phyloP scores from a whole-genome alignment of 257 asterid genomes.

The Mentha longifolia region DNA sequence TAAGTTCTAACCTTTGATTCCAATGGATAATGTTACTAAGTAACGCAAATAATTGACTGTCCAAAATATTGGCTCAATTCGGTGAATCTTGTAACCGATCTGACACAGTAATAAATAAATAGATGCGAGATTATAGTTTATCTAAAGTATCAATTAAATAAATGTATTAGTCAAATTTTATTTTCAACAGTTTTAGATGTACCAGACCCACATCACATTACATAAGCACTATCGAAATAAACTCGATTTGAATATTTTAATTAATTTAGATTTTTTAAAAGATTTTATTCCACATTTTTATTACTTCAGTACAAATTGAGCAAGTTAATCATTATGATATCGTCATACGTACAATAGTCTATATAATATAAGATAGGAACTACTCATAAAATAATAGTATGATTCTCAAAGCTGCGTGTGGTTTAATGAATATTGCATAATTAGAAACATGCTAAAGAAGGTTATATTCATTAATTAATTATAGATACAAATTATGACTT shows the following conservation, averaged over 20 bases:
- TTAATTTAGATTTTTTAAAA: no score
- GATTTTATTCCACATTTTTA: neutral
- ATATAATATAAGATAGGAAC: neutral
- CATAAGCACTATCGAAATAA: conserved; percentile 28
- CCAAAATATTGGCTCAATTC: conserved; percentile 6
- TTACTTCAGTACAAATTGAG: neutral
- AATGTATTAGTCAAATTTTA: neutral
- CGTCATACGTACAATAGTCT: neutral
- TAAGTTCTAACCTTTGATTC: neutral
- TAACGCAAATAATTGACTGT: conserved; percentile 34
- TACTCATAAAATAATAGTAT: neutral
- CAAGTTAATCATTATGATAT: neutral
- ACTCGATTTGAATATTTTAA: no score
- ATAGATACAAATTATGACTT: no score
- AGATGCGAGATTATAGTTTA: neutral
- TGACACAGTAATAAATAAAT: no score
- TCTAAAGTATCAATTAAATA: neutral
- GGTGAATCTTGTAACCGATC: conserved; percentile 32
- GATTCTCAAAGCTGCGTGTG: neutral
- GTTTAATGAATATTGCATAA: neutral
- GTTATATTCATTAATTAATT: neutral
- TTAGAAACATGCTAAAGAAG: neutral
- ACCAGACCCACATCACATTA: conserved; percentile 27
- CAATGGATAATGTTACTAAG: conserved; percentile 29
- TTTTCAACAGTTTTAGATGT: conserved; percentile 35